Percentiles rank a stretch among this genome's conserved stretches.
These are phyloP conservation scores for Mollisiaceae sp. DNA, from an alignment of 2,329 filamentous ascomycete genomes.

Conservation along the genomic window DNA sequence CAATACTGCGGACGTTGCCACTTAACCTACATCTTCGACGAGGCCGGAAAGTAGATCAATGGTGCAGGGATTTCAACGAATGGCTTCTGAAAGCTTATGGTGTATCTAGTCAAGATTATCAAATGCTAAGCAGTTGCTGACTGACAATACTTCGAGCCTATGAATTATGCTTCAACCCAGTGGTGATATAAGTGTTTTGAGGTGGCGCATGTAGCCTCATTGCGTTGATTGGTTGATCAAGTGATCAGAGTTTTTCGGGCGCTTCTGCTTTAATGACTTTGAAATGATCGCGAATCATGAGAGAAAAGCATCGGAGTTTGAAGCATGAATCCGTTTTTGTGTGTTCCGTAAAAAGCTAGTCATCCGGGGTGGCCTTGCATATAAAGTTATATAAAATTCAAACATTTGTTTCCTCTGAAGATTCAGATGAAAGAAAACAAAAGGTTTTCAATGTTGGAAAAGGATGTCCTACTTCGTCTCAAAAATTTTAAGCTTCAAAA, in stretches of 20 bases:
- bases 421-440: too few relatives aligned
- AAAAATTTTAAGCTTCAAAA: not conserved
- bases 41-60: constrained; percentile 45
- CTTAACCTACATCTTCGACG: constrained; percentile 76
- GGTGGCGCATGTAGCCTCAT: not conserved
- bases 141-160: not conserved
- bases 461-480: not conserved
- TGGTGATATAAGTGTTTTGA: not conserved
- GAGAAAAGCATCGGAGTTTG: too few relatives aligned
- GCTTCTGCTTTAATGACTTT: too few relatives aligned
- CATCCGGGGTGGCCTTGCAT: too few relatives aligned
- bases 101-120: constrained; percentile 26
- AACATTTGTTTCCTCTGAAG: too few relatives aligned
- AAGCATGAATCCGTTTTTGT: too few relatives aligned
- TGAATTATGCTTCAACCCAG: not conserved
- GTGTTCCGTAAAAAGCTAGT: too few relatives aligned
- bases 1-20: constrained; percentile 74
- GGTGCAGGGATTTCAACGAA: constrained; percentile 13
- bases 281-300: too few relatives aligned
- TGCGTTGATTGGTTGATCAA: not conserved
- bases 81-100: constrained; percentile 25
- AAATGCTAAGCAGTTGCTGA: constrained; percentile 23
- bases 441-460: too few relatives aligned
- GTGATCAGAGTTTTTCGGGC: not conserved
- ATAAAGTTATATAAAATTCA: too few relatives aligned